Conservation (phyloP, 2,329 filamentous ascomycete genomes). For the Phoma sp. region DNA sequence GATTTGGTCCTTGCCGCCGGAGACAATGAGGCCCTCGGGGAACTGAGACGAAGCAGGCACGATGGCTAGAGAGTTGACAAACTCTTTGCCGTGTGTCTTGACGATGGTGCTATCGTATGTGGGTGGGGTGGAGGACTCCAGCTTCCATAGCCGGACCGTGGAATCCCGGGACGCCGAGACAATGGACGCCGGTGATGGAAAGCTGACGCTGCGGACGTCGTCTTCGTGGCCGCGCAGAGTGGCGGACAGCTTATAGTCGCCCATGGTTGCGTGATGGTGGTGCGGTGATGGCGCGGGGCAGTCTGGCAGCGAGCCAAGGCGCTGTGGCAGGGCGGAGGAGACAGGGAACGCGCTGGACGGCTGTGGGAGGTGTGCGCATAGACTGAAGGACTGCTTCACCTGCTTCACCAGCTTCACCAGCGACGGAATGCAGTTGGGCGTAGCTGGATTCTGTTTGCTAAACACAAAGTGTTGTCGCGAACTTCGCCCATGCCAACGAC, state of each 20-base stretch:
- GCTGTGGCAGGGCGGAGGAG: constrained; percentile 15
- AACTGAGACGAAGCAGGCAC: constrained; percentile 72
- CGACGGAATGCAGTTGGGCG: background rate
- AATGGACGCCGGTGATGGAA: constrained; percentile 74
- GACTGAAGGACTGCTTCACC: no score
- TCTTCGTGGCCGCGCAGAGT: constrained; percentile 88
- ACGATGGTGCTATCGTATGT: constrained; percentile 77
- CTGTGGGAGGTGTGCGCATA: constrained; percentile 18
- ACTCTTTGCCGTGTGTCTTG: constrained; percentile 79
- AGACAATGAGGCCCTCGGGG: constrained; percentile 82
- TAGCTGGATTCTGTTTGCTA: constrained; percentile 7
- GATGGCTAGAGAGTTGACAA: constrained; percentile 85
- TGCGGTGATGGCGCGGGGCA: constrained; percentile 30
- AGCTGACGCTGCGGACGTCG: constrained; percentile 89
- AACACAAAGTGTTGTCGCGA: constrained; percentile 3
- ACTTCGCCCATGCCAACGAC: constrained; percentile 10
- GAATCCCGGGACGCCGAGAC: constrained; percentile 91
- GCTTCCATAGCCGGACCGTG: constrained; percentile 86
- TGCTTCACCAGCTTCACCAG: constrained; percentile 11
- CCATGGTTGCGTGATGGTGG: constrained; percentile 60
- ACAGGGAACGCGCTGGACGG: constrained; percentile 16
- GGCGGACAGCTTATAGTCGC: constrained; percentile 91
- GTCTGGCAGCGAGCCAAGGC: constrained; percentile 18
- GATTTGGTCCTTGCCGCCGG: constrained; percentile 89
- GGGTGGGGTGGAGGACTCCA: constrained; percentile 69